Evolutionary conservation across 2,329 filamentous ascomycete genomes (phyloP).

Genomic region (Ustilaginoidea virens): DNA sequence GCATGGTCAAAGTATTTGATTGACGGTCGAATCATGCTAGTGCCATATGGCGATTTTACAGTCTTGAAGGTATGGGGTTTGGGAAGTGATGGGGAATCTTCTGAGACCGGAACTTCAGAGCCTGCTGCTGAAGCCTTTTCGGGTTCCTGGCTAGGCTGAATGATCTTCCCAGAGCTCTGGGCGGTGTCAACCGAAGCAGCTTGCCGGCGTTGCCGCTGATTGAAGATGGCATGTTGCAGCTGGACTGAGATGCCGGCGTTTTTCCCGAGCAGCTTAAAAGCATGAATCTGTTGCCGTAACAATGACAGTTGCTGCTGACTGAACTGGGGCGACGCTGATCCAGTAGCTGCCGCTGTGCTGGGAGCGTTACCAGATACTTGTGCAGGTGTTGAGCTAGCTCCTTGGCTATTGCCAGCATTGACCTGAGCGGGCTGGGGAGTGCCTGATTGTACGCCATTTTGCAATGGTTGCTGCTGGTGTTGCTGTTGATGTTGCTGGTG

Average conservation of each 20-base stretch:
- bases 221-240: conserved; percentile 72
- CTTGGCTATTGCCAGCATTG: conserved; percentile 17
- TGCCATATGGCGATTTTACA: conserved; percentile 58
- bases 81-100: conserved; percentile 15
- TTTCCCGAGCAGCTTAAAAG: conserved; percentile 81
- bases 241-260: conserved; percentile 66
- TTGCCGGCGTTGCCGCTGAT: conserved; percentile 50
- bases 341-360: conserved; percentile 15
- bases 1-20: conserved; percentile 74
- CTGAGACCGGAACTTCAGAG: conserved; percentile 18
- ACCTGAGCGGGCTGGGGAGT: conserved; percentile 17
- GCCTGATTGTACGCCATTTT: conserved; percentile 32
- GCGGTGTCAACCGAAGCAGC: conserved; percentile 34
- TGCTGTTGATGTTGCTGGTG: conserved; percentile 29
- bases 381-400: conserved; percentile 22
- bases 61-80: conserved; percentile 49
- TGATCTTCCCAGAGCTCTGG: conserved; percentile 19
- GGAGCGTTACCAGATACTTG: conserved; percentile 15
- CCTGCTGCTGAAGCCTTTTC: conserved; percentile 21
- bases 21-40: conserved; percentile 31
- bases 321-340: conserved; percentile 41
- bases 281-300: conserved; percentile 73
- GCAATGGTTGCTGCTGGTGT: conserved; percentile 28
- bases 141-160: conserved; percentile 16
- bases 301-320: conserved; percentile 64